Base-by-base conservation (phyloP, 2,329 filamentous ascomycete species). In the Phyllosticta citrichinensis region DNA sequence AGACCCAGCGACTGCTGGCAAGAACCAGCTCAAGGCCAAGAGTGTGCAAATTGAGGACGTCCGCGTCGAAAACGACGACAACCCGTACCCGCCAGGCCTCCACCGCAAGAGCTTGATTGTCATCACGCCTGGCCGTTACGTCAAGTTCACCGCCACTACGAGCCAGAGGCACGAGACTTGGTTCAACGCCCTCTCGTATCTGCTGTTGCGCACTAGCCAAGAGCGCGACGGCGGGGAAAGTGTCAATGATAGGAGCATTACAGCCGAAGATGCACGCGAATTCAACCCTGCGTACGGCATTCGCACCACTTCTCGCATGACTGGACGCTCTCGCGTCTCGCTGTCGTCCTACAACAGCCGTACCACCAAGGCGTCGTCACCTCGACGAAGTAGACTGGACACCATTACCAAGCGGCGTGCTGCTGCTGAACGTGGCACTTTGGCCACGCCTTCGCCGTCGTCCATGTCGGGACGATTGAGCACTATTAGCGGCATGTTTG, bases 121-220 rank as follows among this genome's bases (percentile, higher is more conserved):
- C 62, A 82, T 96, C 62, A 94, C 93, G 1, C 92, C 92, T 20
- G 91, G 92, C 56, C 86, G 94, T 65, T 86, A 86, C 17, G 85
- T 99, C 75, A 93, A 96, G 74, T 96, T 99, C 66, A 99, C 94
- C 1, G 95, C 93, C 64, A 87, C 90, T 2, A 99, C 94, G 2
- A 89, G 91, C 47, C 91, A 97, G 72, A 84, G 94, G 63, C 94
- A 99, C 70, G 94, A 99, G 77, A 97, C 92, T 0, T 99, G 94
- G 94, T 96, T 94, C 81, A 97, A 97, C 70, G 92, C 94, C 0
- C 80, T 99, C 60, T 96, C 91, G 1, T 99, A 99, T 72, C 82
- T 99, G 14, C 81, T 97, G 40, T 81, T 96, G 30, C 86, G 92
- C 54, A 91, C 87, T 25, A 78, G 75, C 25, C 74, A 81, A 17